A percentile compares a stretch with the other conserved stretches of the same genome.
Conservation (phyloP, 306 rosid species). For the Cicer bijugum region DNA sequence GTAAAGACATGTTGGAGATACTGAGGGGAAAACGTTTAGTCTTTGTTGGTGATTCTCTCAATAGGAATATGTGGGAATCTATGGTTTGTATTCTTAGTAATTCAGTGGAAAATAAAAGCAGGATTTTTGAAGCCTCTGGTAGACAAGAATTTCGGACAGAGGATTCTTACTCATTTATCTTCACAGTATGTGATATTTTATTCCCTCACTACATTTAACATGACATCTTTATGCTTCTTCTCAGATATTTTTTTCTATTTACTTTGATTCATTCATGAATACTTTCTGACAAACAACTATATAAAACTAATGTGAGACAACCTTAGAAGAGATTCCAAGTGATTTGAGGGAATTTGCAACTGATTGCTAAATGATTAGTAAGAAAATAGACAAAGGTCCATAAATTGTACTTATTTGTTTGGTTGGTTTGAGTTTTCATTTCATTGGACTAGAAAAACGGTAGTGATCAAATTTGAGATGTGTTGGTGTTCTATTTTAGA, state of each 20-base stretch:
- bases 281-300: too few relatives aligned
- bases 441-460: neutral
- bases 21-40: slow-evolving; percentile 77
- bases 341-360: neutral
- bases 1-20: slow-evolving; percentile 61
- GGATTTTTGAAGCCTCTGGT: slow-evolving; percentile 76
- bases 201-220: slow-evolving; percentile 23
- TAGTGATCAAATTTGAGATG: neutral
- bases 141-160: slow-evolving; percentile 72
- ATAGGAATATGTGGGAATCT: slow-evolving; percentile 96
- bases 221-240: slow-evolving; percentile 1
- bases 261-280: neutral
- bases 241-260: slow-evolving; percentile 3
- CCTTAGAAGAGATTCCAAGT: neutral
- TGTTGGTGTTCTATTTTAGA: slow-evolving; percentile 4
- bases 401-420: too few relatives aligned
- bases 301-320: too few relatives aligned
- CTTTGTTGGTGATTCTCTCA: slow-evolving; percentile 86
- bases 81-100: slow-evolving; percentile 74
- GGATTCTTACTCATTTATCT: slow-evolving; percentile 78
- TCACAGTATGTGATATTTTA: slow-evolving; percentile 57
- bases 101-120: slow-evolving; percentile 61
- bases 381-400: neutral
- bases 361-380: neutral
- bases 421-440: neutral